Percentiles rank a stretch among this genome's conserved stretches.
These are phyloP conservation scores for Solanum infundibuliforme DNA, from an alignment of 257 asterid genomes.

Conservation along the genomic window DNA sequence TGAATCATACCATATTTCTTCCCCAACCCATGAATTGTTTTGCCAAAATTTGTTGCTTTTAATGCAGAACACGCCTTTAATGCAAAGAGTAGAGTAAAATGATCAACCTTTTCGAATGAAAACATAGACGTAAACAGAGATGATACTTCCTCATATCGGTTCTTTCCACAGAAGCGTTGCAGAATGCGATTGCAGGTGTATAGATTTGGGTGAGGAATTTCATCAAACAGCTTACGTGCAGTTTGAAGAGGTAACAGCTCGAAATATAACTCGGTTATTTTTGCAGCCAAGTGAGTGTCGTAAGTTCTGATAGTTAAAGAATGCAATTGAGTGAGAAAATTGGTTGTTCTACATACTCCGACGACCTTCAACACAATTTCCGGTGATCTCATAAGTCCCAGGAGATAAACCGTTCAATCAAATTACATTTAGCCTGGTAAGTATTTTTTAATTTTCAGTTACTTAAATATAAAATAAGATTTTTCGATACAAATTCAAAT, in stretches of 20 bases:
- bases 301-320: constrained; percentile 28
- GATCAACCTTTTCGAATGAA: constrained; percentile 28
- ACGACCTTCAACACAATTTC: constrained; percentile 23
- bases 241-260: constrained; percentile 4
- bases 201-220: constrained; percentile 32
- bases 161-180: constrained; percentile 24
- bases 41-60: constrained; percentile 31
- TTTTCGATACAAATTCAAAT: not conserved
- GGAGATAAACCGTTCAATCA: not conserved
- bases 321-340: constrained; percentile 14
- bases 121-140: constrained; percentile 27
- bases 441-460: not conserved
- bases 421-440: not conserved
- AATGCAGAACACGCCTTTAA: constrained; percentile 61
- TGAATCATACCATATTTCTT: constrained; percentile 26
- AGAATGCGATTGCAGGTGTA: constrained; percentile 34
- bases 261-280: constrained; percentile 12
- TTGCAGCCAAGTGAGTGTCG: constrained; percentile 17
- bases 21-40: constrained; percentile 43
- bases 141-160: constrained; percentile 28
- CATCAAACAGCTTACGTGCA: constrained; percentile 61
- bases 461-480: too few species aligned
- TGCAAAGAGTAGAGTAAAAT: constrained; percentile 25
- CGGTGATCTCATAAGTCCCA: constrained; percentile 17
- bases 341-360: constrained; percentile 28